phyloP scores from a whole-genome alignment of 129 eudicot species.

The Heracleum sosnowskyi region DNA sequence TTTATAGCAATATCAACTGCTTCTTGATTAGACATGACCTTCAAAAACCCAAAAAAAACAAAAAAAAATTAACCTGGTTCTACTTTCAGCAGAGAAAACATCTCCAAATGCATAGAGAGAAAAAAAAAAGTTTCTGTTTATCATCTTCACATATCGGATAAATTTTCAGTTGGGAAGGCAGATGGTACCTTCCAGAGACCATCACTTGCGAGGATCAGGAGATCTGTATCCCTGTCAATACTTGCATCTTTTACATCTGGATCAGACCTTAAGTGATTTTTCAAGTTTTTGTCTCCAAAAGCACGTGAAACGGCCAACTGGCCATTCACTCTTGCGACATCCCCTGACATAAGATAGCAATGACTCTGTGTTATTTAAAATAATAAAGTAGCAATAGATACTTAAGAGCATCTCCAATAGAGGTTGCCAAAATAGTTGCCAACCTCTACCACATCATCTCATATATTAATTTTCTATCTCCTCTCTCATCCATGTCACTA shows the following conservation, averaged over 20 bases:
- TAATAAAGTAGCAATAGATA: neutral
- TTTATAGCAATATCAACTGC: conserved; percentile 61
- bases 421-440: too few relatives aligned
- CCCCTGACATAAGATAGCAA: conserved; percentile 38
- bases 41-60: conserved; percentile 1
- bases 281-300: conserved; percentile 81
- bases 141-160: neutral
- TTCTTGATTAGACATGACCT: conserved; percentile 90
- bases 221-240: conserved; percentile 47
- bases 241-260: conserved; percentile 52
- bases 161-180: neutral
- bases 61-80: conserved; percentile 2
- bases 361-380: neutral
- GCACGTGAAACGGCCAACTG: conserved; percentile 92
- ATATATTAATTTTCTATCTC: too few relatives aligned
- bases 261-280: conserved; percentile 60
- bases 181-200: conserved; percentile 74
- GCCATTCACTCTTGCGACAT: conserved; percentile 80
- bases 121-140: neutral
- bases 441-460: too few relatives aligned
- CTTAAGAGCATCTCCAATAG: too few relatives aligned
- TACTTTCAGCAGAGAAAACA: neutral
- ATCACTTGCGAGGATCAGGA: conserved; percentile 74
- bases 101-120: neutral
- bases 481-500: too few relatives aligned